Conservation (phyloP, 805 yeast species). For the Lipomyces yamadae region DNA sequence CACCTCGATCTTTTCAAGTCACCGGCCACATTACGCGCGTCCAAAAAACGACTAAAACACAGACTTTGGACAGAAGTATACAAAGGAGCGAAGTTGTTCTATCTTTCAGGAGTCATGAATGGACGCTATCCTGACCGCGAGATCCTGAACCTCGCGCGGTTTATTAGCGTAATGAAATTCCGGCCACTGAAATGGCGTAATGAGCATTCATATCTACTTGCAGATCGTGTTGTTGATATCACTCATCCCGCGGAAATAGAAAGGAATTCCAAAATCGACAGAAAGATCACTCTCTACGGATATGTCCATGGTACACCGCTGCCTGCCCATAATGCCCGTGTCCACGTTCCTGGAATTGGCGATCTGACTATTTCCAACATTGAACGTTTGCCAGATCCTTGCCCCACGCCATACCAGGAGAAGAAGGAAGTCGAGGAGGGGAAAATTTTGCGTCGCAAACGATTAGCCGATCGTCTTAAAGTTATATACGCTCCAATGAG, state of each 20-base stretch:
- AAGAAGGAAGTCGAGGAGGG: conserved; percentile 81
- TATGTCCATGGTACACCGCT: conserved; percentile 93
- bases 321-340: conserved; percentile 66
- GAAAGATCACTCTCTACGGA: conserved; percentile 91
- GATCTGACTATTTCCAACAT: conserved; percentile 76
- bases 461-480: conserved; percentile 92
- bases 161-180: conserved; percentile 96
- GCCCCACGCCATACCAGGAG: conserved; percentile 94
- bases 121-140: conserved; percentile 99
- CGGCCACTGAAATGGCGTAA: conserved; percentile 99
- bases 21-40: conserved; percentile 84
- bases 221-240: conserved; percentile 89
- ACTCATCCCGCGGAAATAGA: conserved; percentile 89
- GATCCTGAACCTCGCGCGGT: conserved; percentile 85
- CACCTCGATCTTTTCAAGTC: conserved; percentile 93
- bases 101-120: conserved; percentile 91
- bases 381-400: conserved; percentile 95
- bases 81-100: conserved; percentile 95
- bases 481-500: conserved; percentile 99
- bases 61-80: conserved; percentile 99
- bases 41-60: conserved; percentile 88
- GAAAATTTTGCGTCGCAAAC: conserved; percentile 69
- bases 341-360: conserved; percentile 96
- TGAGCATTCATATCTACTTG: conserved; percentile 92
- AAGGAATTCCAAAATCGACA: conserved; percentile 78